Evolutionary conservation across 1,284 basidiomycete species (phyloP).

Genomic region (Phellopilus nigrolimitatus): DNA sequence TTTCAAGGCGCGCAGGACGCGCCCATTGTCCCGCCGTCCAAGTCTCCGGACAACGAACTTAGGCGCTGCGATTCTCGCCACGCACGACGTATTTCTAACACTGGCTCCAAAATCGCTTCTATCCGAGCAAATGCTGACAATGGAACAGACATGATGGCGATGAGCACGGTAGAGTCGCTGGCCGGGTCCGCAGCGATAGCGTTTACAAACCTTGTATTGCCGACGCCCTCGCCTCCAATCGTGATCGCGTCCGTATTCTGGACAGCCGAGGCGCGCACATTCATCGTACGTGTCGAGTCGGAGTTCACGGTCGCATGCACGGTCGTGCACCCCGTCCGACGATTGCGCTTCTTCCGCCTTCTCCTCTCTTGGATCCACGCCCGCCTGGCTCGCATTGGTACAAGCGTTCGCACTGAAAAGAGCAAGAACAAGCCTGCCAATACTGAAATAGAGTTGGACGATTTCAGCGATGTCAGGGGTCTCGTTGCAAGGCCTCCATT

Average conservation of each 20-base stretch:
- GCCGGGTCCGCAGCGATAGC: background rate
- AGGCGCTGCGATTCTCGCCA: too few relatives aligned
- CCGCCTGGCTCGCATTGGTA: background rate
- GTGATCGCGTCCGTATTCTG: slow-evolving; percentile 3
- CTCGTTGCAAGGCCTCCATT: too few relatives aligned
- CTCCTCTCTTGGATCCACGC: background rate
- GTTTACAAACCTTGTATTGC: background rate
- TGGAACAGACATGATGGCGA: too few relatives aligned
- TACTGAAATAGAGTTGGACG: slow-evolving; percentile 1
- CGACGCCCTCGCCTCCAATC: slow-evolving; percentile 1
- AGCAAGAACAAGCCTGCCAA: background rate
- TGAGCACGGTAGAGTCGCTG: too few relatives aligned
- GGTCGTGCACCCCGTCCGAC: slow-evolving; percentile 6
- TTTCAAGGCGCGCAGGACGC: too few relatives aligned
- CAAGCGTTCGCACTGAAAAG: background rate
- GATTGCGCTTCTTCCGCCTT: background rate
- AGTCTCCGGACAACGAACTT: too few relatives aligned
- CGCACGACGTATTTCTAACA: background rate
- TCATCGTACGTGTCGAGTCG: slow-evolving; percentile 6
- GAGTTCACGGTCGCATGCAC: slow-evolving; percentile 9
- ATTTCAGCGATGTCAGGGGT: background rate
- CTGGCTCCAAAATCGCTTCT: too few relatives aligned
- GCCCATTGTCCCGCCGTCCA: too few relatives aligned
- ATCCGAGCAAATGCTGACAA: too few relatives aligned
- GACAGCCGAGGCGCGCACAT: slow-evolving; percentile 1